These are phyloP conservation scores for Ustilago trichophora DNA, from an alignment of 1,284 basidiomycete genomes.

Conservation along the genomic window DNA sequence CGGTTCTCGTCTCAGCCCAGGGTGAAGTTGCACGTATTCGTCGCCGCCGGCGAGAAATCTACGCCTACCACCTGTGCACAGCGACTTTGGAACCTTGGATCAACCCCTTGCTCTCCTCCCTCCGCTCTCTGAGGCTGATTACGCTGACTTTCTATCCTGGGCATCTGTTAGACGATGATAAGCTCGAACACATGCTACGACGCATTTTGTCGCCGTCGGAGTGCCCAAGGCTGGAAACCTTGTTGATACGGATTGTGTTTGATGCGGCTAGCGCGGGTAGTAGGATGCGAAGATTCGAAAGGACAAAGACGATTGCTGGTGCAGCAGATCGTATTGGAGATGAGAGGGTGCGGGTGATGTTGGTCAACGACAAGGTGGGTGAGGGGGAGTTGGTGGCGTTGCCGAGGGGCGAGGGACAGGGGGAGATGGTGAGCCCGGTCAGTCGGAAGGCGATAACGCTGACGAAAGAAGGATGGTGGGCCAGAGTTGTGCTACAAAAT, in stretches of 20 bases:
- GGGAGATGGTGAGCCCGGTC: slow-evolving; percentile 1
- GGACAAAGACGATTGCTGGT: slow-evolving; percentile 48
- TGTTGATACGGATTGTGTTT: slow-evolving; percentile 37
- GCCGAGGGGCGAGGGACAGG: background rate
- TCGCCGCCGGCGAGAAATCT: slow-evolving; percentile 20
- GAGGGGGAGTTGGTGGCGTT: slow-evolving; percentile 20
- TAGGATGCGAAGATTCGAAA: slow-evolving; percentile 34
- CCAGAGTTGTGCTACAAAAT: slow-evolving; percentile 28
- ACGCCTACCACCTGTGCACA: slow-evolving; percentile 44
- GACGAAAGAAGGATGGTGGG: slow-evolving; percentile 41
- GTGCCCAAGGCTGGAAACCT: slow-evolving; percentile 17
- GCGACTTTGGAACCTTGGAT: slow-evolving; percentile 46
- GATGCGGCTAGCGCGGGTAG: slow-evolving; percentile 30
- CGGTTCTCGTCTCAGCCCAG: no score
- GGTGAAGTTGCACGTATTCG: no score
- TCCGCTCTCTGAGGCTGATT: slow-evolving; percentile 37
- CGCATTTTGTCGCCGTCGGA: slow-evolving; percentile 30
- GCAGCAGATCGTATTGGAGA: slow-evolving; percentile 41
- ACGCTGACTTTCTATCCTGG: slow-evolving; percentile 48
- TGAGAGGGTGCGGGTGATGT: slow-evolving; percentile 33
- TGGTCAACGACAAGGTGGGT: slow-evolving; percentile 18
- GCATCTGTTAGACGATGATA: slow-evolving; percentile 47
- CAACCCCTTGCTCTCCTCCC: slow-evolving; percentile 24
- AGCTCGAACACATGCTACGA: slow-evolving; percentile 46
- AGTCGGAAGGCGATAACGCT: slow-evolving; percentile 24